Base-by-base conservation (phyloP, 148 eudicot genomes). In the Chenopodium suecicum region DNA sequence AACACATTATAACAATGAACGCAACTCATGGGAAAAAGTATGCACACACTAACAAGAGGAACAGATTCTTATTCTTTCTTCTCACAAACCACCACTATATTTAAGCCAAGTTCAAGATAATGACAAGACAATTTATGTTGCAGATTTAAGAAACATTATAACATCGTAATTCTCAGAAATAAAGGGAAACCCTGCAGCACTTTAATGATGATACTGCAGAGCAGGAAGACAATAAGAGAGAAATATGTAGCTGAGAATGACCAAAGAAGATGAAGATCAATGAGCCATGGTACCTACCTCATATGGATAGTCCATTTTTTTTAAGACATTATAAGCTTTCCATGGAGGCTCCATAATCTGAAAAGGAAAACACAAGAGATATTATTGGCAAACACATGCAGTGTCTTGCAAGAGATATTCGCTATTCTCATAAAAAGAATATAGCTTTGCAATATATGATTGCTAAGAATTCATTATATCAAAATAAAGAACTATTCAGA, bases 341-440 rank as follows among this genome's bases (percentile, higher is more conserved):
- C 97, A 95, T 41, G 98, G 98, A 82, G 97, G 97, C 85, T 93
- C 97, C 91, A 92, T 91, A 69, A 95, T 93, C 98, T 95, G 88
- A 84, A 83, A 85, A 78, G 50, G 17, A 69, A 81, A 23, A 32
- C 14, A 64, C 1, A 80, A 37, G 32, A 17, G 20, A 41, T 41
- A 41, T 41, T 41, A 69, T 32, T 1, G 47, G 32, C 34, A 29
- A 29, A 67, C 70, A 67, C 37, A 27, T 27, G 16, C 22, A 58
- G 63, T 58, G 70, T 25, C 70, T 67, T 67, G 37, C 70, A 67
- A 67, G 7, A 14, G 13, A 65, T 29, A 67, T 69, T 32, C n/a
- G 34, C 9, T 69, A 11, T 31, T 34, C n/a, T 69, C 23, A 0
- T 67, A 32, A 41, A 67, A 27, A 67, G 71, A 23, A 50, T 16